These are phyloP conservation scores for Candida railenensis DNA, from an alignment of 805 yeast genomes.

Conservation along the genomic window DNA sequence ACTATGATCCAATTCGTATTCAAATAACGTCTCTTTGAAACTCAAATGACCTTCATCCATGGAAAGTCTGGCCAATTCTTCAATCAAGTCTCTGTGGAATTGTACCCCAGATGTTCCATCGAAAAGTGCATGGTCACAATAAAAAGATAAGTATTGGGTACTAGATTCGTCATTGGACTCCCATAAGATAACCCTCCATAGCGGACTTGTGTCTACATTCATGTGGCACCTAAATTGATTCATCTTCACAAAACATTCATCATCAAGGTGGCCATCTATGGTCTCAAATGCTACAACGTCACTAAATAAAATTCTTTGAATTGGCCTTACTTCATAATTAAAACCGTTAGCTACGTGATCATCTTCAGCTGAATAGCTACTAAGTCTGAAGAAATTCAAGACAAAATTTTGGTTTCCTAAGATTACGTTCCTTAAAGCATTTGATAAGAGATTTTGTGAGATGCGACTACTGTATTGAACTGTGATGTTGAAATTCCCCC, in stretches of 20 bases:
- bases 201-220: constrained; percentile 11
- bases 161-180: constrained; percentile 7
- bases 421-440: constrained; percentile 16
- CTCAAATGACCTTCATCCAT: constrained; percentile 7
- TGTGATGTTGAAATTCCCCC: constrained; percentile 23
- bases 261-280: constrained; percentile 12
- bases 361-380: not conserved
- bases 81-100: constrained; percentile 25
- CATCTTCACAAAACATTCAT: constrained; percentile 12
- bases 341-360: constrained; percentile 6
- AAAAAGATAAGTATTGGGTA: constrained; percentile 18
- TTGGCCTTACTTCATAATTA: constrained; percentile 16
- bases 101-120: constrained; percentile 34
- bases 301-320: constrained; percentile 16
- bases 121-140: constrained; percentile 27
- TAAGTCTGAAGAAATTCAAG: constrained; percentile 16
- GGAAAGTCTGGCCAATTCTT: constrained; percentile 8
- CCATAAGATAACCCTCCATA: constrained; percentile 21
- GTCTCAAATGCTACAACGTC: constrained; percentile 17
- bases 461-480: constrained; percentile 17
- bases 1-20: constrained; percentile 7
- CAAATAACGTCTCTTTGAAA: constrained; percentile 5
- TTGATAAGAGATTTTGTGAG: constrained; percentile 14
- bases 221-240: constrained; percentile 10
- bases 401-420: constrained; percentile 15